These are phyloP conservation scores for Dioscorea cayenensis DNA, from an alignment of 116 monocot species.

Conservation along the genomic window DNA sequence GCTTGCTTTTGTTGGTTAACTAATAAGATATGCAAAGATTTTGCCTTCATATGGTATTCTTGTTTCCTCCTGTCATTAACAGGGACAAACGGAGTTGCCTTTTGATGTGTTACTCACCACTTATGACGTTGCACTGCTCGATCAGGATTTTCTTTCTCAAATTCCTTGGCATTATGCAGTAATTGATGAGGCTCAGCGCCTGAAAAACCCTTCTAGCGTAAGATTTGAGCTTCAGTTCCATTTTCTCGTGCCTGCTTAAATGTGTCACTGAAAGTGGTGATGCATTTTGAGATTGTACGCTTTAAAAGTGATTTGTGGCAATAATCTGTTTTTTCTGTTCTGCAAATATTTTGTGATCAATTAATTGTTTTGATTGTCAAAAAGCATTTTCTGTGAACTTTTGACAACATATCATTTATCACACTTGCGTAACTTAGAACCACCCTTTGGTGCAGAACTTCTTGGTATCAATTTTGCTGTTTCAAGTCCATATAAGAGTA, in stretches of 20 bases:
- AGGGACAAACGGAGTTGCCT: constrained; percentile 35
- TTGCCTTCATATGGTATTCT: neutral
- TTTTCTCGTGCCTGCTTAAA: neutral
- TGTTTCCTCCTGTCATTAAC: constrained; percentile 6
- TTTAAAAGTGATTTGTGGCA: too few relatives aligned
- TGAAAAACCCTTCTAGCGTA: constrained; percentile 96
- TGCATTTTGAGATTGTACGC: too few relatives aligned
- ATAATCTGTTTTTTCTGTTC: too few relatives aligned
- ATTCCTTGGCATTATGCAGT: constrained; percentile 86
- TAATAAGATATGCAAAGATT: neutral
- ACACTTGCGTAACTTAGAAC: neutral
- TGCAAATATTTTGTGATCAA: too few relatives aligned
- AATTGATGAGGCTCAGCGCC: constrained; percentile 93
- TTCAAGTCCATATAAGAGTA: neutral
- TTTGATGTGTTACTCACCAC: constrained; percentile 92
- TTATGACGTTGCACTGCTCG: constrained; percentile 80
- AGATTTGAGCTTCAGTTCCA: constrained; percentile 6
- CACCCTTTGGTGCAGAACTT: neutral
- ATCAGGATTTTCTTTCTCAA: constrained; percentile 93
- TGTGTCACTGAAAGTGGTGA: too few relatives aligned
- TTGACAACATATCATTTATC: too few relatives aligned
- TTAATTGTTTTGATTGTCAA: too few relatives aligned
- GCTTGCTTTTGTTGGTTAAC: too few relatives aligned
- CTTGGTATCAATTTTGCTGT: neutral
- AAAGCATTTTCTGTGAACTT: too few relatives aligned